Percentiles rank a stretch among this genome's conserved stretches.
Evolutionary conservation across 305 asterid genomes (phyloP).

Genomic region (Fraxinus angustifolia): DNA sequence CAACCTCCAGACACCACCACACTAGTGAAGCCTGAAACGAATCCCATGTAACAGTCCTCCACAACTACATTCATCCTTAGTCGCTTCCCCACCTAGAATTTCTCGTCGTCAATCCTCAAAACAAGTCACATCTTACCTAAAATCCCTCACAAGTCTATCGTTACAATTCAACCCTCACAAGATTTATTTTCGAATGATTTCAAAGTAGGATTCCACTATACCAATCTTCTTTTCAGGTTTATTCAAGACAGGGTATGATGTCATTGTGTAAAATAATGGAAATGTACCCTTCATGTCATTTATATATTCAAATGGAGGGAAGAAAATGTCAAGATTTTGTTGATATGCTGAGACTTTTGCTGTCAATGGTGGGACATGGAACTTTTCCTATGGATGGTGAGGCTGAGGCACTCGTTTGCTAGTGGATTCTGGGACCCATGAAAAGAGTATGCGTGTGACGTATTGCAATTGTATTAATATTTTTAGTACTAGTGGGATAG

Average conservation of each 20-base stretch:
- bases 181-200: constrained; percentile 43
- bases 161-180: background rate
- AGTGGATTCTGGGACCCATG: constrained; percentile 58
- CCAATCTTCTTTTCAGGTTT: constrained; percentile 8
- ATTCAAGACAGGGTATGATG: constrained; percentile 22
- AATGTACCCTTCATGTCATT: constrained; percentile 35
- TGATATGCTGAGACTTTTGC: constrained; percentile 37
- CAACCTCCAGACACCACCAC: constrained; percentile 44
- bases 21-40: constrained; percentile 43
- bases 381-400: constrained; percentile 34
- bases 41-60: constrained; percentile 30
- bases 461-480: constrained; percentile 30
- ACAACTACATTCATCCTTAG: background rate
- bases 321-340: constrained; percentile 43
- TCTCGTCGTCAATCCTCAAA: background rate
- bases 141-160: background rate
- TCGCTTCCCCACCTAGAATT: constrained; percentile 22
- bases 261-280: constrained; percentile 32
- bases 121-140: background rate
- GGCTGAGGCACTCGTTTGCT: constrained; percentile 38
- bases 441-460: constrained; percentile 24
- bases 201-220: constrained; percentile 39
- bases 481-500: constrained; percentile 35
- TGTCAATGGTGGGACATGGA: constrained; percentile 50
- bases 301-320: constrained; percentile 35